phyloP scores from a whole-genome alignment of 2,329 filamentous ascomycete species.

The Lasiodiplodia gonubiensis region DNA sequence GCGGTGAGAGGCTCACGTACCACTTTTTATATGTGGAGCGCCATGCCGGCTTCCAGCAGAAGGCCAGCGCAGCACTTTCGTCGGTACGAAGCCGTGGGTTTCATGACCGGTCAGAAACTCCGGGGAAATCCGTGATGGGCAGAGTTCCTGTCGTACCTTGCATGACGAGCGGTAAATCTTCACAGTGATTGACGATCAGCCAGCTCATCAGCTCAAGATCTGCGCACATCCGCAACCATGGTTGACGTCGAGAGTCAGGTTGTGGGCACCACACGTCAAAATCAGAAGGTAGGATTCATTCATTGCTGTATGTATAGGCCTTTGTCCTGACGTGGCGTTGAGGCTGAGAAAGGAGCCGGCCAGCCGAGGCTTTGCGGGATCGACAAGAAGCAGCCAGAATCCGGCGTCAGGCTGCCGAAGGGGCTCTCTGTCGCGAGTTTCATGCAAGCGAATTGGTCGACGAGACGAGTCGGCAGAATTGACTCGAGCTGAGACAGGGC shows the following conservation, averaged over 20 bases:
- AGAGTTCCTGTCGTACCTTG: constrained; percentile 4
- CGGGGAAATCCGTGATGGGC: constrained; percentile 2
- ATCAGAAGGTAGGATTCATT: background rate
- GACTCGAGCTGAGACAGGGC: constrained; percentile 2
- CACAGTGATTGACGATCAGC: constrained; percentile 18
- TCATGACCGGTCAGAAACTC: constrained; percentile 4
- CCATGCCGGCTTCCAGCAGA: constrained; percentile 29
- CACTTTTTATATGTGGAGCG: constrained; percentile 26
- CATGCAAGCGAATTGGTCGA: background rate
- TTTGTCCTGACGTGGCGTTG: background rate
- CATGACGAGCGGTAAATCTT: constrained; percentile 6
- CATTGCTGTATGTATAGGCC: background rate
- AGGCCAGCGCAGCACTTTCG: constrained; percentile 4
- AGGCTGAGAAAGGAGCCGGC: background rate
- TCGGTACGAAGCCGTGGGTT: background rate
- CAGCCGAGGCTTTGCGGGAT: background rate
- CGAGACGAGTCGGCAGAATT: background rate
- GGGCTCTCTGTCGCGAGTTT: background rate
- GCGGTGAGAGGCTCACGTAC: constrained; percentile 27
- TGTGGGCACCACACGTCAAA: background rate
- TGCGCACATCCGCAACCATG: background rate
- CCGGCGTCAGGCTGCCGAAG: background rate
- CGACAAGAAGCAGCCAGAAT: background rate
- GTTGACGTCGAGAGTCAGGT: background rate
- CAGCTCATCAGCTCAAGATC: constrained; percentile 20